A percentile compares a stretch with the other conserved stretches of the same genome.
These are phyloP conservation scores for Pichia thaimueangensis DNA, from an alignment of 805 yeast species.

Conservation along the genomic window DNA sequence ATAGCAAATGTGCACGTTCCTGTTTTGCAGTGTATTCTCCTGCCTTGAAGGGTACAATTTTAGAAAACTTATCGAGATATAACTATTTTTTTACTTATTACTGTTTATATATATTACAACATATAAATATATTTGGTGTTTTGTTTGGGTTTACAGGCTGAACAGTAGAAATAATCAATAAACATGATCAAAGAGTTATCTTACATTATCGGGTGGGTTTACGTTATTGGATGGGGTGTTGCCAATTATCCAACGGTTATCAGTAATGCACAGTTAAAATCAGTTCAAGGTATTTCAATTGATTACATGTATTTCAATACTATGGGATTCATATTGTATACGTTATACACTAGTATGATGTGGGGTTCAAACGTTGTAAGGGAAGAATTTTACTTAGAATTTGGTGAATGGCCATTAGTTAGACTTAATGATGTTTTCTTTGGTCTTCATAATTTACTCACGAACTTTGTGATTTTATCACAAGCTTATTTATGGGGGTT, in stretches of 20 bases:
- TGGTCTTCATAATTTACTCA: conserved; percentile 25
- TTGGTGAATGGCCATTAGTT: conserved; percentile 26
- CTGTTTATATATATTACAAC: too few relatives aligned
- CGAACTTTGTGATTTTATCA: conserved; percentile 24
- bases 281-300: conserved; percentile 31
- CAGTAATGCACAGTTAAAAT: conserved; percentile 26
- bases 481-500: conserved; percentile 32
- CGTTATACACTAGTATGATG: conserved; percentile 25
- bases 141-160: too few relatives aligned
- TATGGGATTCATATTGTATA: conserved; percentile 28
- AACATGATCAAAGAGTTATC: conserved; percentile 3
- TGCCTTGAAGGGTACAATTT: too few relatives aligned
- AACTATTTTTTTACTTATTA: too few relatives aligned
- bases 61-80: too few relatives aligned
- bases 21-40: too few relatives aligned
- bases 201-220: conserved; percentile 25
- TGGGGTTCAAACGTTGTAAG: conserved; percentile 20
- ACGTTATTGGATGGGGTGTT: conserved; percentile 28
- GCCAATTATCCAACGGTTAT: conserved; percentile 30
- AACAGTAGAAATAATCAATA: too few relatives aligned
- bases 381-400: conserved; percentile 24
- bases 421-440: conserved; percentile 29
- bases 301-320: conserved; percentile 31
- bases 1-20: too few relatives aligned
- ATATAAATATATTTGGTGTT: too few relatives aligned